Percentiles rank a stretch among this genome's conserved stretches.
These are phyloP conservation scores for Monilinia polystroma DNA, from an alignment of 2,329 filamentous ascomycete species.

Conservation along the genomic window DNA sequence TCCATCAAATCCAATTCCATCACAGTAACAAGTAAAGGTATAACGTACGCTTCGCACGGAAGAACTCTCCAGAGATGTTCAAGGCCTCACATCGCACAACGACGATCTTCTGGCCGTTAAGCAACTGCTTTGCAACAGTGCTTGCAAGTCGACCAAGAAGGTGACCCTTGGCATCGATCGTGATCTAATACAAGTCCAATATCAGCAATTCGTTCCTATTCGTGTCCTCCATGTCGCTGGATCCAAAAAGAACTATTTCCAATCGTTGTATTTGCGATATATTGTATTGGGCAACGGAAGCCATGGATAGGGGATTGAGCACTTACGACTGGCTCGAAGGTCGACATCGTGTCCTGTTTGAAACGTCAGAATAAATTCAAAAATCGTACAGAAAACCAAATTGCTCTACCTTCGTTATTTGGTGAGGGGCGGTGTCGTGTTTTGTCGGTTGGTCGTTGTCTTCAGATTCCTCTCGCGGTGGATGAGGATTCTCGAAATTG, in stretches of 20 bases:
- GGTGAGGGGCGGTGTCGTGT: constrained; percentile 39
- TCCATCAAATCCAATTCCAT: constrained; percentile 25
- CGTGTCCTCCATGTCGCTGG: constrained; percentile 28
- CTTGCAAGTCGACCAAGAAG: constrained; percentile 98
- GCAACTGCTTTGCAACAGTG: constrained; percentile 98
- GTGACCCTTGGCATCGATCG: constrained; percentile 99
- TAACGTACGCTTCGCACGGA: constrained; percentile 98
- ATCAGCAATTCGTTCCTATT: constrained; percentile 36
- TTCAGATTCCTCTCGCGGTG: constrained; percentile 21
- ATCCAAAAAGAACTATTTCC: constrained; percentile 20
- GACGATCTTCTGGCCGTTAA: constrained; percentile 99
- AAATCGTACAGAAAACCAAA: constrained; percentile 4
- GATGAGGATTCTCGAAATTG: constrained; percentile 20
- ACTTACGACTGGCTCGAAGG: constrained; percentile 71
- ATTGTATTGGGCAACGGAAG: constrained; percentile 11
- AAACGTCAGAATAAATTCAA: constrained; percentile 37
- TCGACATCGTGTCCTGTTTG: constrained; percentile 57
- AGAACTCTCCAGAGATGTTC: constrained; percentile 99
- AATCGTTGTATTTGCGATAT: constrained; percentile 24
- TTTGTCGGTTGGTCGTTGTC: constrained; percentile 35
- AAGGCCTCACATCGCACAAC: constrained; percentile 97
- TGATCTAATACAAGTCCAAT: constrained; percentile 63
- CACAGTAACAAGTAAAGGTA: constrained; percentile 22
- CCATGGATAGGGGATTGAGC: constrained; percentile 26
- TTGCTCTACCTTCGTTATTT: constrained; percentile 42